These are phyloP conservation scores for Xylariaceae sp. DNA, from an alignment of 2,329 filamentous ascomycete genomes.

Conservation along the genomic window DNA sequence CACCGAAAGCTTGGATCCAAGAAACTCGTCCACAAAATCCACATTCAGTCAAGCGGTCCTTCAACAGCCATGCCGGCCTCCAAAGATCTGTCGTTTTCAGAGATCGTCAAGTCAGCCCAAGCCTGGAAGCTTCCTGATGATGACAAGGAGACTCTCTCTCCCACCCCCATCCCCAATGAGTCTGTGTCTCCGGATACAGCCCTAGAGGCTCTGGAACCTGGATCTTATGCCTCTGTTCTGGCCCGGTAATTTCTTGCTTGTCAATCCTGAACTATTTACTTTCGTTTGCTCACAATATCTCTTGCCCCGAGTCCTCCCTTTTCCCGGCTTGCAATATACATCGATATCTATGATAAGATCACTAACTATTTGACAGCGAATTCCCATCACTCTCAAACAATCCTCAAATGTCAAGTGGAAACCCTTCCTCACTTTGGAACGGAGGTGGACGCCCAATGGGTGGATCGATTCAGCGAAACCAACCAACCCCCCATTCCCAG, in stretches of 20 bases:
- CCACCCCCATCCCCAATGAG: too few relatives aligned
- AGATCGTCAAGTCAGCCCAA: neutral
- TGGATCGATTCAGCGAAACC: constrained; percentile 48
- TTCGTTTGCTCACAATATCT: neutral
- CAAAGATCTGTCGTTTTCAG: neutral
- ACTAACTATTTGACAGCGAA: constrained; percentile 45
- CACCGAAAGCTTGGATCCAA: too few relatives aligned
- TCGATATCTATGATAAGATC: neutral
- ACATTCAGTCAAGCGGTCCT: constrained; percentile 18
- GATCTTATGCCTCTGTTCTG: constrained; percentile 23
- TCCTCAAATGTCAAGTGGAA: constrained; percentile 48
- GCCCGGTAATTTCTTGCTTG: constrained; percentile 24
- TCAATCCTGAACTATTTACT: neutral
- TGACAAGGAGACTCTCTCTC: neutral
- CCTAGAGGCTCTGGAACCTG: constrained; percentile 5
- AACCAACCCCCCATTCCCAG: constrained; percentile 49
- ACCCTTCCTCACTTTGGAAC: constrained; percentile 52
- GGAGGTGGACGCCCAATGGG: constrained; percentile 46
- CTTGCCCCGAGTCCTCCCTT: neutral
- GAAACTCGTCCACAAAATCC: constrained; percentile 19
- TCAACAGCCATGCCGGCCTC: neutral
- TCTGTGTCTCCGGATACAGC: too few relatives aligned
- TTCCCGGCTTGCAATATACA: neutral
- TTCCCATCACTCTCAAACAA: constrained; percentile 64
- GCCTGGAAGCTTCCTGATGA: neutral